Percentiles rank a stretch among this genome's conserved stretches.
These are phyloP conservation scores for Hsuehochloa calcarea DNA, from an alignment of 176 grass and related monocot species.

Conservation along the genomic window DNA sequence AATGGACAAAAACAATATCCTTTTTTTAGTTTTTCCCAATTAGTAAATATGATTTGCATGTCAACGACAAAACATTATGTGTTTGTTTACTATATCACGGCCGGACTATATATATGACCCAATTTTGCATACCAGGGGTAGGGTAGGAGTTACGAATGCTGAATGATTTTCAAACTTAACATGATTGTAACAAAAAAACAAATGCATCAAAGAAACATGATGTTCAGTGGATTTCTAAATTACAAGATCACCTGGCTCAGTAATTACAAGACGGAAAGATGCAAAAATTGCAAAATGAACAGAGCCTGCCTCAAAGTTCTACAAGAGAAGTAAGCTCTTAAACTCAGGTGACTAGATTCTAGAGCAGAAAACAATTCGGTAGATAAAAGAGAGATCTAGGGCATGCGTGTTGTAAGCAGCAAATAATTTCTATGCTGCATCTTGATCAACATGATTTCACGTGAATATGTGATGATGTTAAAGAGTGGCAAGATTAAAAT, in stretches of 20 bases:
- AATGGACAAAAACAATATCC: neutral
- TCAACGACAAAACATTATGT: neutral
- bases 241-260: neutral
- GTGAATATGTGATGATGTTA: neutral
- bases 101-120: neutral
- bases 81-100: neutral
- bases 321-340: neutral
- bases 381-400: neutral
- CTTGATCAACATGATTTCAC: neutral
- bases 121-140: neutral
- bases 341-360: neutral
- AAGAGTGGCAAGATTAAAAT: neutral
- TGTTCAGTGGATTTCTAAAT: neutral
- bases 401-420: neutral
- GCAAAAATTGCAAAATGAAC: neutral
- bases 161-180: neutral
- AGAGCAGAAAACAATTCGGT: neutral
- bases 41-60: neutral
- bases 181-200: constrained; percentile 15
- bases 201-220: neutral
- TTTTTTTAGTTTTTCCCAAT: neutral
- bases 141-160: neutral
- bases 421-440: neutral
- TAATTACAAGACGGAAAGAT: neutral
- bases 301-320: neutral